These are phyloP conservation scores for Hemileia vastatrix DNA, from an alignment of 1,284 basidiomycete genomes.

Conservation along the genomic window DNA sequence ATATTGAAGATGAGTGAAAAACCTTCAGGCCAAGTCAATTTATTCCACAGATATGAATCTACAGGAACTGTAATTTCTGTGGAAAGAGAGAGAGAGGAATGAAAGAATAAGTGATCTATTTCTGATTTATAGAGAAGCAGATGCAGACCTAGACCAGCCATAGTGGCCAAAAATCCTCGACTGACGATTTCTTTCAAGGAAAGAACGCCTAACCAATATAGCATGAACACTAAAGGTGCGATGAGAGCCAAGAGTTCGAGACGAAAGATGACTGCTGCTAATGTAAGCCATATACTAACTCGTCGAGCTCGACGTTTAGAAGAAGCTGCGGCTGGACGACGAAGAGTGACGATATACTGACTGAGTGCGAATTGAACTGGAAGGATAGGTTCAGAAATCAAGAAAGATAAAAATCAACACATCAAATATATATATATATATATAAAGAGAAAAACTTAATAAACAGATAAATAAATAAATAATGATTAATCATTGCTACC, in stretches of 20 bases:
- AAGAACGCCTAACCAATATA: slow-evolving; percentile 50
- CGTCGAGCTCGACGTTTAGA: slow-evolving; percentile 24
- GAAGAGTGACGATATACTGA: slow-evolving; percentile 46
- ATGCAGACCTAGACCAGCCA: slow-evolving; percentile 53
- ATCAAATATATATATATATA: not conserved
- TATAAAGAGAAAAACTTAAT: no score
- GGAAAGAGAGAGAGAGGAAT: slow-evolving; percentile 20
- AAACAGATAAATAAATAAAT: not conserved
- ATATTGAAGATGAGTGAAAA: slow-evolving; percentile 76
- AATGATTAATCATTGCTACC: not conserved
- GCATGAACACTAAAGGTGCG: slow-evolving; percentile 55
- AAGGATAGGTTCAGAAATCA: slow-evolving; percentile 52
- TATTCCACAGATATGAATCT: slow-evolving; percentile 80
- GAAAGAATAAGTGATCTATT: slow-evolving; percentile 22
- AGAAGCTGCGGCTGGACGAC: slow-evolving; percentile 21
- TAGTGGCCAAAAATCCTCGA: slow-evolving; percentile 53
- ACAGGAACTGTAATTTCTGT: slow-evolving; percentile 57
- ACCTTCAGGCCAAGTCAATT: slow-evolving; percentile 69
- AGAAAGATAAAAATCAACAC: slow-evolving; percentile 57
- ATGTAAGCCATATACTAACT: slow-evolving; percentile 52
- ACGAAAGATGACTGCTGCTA: slow-evolving; percentile 64
- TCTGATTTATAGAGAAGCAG: slow-evolving; percentile 17
- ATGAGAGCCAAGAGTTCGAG: slow-evolving; percentile 67
- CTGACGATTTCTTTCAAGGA: slow-evolving; percentile 50
- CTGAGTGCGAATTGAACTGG: slow-evolving; percentile 47